phyloP scores from a whole-genome alignment of 2,329 filamentous ascomycete genomes.

The Botrytis sinoallii region DNA sequence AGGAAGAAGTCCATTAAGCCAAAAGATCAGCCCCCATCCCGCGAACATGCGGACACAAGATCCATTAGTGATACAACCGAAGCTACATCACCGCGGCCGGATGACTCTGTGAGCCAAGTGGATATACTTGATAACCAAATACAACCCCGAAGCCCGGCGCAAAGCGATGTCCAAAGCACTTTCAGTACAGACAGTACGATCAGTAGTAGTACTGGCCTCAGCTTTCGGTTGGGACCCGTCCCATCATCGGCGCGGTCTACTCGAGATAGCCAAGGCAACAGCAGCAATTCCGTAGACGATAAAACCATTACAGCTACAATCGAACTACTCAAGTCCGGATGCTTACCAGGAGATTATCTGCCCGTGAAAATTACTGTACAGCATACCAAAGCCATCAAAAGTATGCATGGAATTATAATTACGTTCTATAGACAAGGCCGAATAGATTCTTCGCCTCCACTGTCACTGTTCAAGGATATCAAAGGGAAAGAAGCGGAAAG shows the following conservation, averaged over 20 bases:
- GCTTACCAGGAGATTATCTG: constrained; percentile 78
- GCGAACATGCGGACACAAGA: constrained; percentile 29
- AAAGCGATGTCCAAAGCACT: constrained; percentile 62
- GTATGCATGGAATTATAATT: constrained; percentile 86
- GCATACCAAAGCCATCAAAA: constrained; percentile 86
- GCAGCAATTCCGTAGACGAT: constrained; percentile 54
- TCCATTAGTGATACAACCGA: constrained; percentile 29
- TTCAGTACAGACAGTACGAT: constrained; percentile 64
- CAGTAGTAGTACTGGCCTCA: constrained; percentile 44
- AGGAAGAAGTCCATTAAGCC: constrained; percentile 39
- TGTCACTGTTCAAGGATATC: constrained; percentile 47
- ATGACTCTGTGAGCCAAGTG: constrained; percentile 38
- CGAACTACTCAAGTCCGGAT: constrained; percentile 78
- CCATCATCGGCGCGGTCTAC: constrained; percentile 39
- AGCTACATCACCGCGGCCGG: constrained; percentile 31
- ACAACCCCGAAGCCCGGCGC: constrained; percentile 46
- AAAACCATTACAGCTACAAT: constrained; percentile 84
- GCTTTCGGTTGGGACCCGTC: constrained; percentile 41
- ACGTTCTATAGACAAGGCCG: constrained; percentile 88
- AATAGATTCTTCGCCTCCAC: constrained; percentile 71
- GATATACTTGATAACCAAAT: constrained; percentile 40
- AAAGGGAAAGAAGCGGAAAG: constrained; percentile 64
- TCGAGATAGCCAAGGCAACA: constrained; percentile 49
- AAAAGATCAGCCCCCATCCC: constrained; percentile 24
- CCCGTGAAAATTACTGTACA: constrained; percentile 78